Percentiles rank a stretch among this genome's conserved stretches.
Conservation (phyloP, 2,329 filamentous ascomycete species). For the Chalaropsis thielavioides region DNA sequence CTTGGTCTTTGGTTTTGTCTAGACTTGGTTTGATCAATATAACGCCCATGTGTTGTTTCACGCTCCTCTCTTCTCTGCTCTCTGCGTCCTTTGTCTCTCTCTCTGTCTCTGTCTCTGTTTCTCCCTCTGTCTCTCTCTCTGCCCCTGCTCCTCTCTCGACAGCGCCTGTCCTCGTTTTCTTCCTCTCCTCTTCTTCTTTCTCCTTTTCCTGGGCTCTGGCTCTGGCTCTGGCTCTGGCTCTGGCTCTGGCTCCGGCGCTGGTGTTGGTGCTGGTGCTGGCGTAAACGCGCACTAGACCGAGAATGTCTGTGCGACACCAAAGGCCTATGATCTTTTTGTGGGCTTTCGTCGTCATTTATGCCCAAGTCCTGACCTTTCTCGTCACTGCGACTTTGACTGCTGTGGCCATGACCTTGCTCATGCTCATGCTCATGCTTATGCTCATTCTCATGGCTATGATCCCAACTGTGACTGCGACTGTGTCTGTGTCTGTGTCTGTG, state of each 20-base stretch:
- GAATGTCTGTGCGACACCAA: constrained; percentile 3
- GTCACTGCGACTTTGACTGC: not conserved
- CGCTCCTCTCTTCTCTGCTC: not conserved
- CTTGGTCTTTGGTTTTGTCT: constrained; percentile 6
- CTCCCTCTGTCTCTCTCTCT: not conserved
- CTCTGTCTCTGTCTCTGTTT: not conserved
- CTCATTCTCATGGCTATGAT: no score
- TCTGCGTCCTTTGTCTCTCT: not conserved
- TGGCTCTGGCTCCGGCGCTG: not conserved
- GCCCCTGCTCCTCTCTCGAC: not conserved
- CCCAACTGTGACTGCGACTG: not conserved
- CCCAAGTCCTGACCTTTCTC: not conserved
- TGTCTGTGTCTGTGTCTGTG: constrained; percentile 4
- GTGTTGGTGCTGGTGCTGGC: no score
- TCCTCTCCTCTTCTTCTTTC: not conserved
- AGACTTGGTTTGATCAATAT: constrained; percentile 8
- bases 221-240: not conserved
- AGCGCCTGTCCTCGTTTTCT: not conserved
- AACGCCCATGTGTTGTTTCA: not conserved
- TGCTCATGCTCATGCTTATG: not conserved
- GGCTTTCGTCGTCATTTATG: not conserved
- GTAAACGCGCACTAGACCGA: not conserved
- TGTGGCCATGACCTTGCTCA: not conserved
- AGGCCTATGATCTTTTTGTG: constrained; percentile 3
- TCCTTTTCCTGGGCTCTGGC: not conserved